phyloP scores from a whole-genome alignment of 352 stramenopile species.

The Globisporangium viniferum region DNA sequence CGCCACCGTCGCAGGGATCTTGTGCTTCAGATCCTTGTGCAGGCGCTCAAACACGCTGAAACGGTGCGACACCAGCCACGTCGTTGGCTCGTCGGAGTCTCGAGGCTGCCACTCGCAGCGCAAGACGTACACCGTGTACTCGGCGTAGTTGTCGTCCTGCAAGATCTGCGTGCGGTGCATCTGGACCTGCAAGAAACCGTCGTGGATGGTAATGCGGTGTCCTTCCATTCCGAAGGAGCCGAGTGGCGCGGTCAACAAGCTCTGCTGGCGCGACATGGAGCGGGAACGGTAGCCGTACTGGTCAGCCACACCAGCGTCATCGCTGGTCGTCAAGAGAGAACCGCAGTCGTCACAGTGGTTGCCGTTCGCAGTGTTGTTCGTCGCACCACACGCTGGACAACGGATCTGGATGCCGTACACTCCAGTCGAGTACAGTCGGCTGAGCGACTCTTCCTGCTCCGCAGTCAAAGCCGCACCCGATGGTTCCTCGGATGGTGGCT shows the following conservation, averaged over 20 bases:
- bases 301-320: conserved; percentile 39
- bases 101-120: conserved; percentile 81
- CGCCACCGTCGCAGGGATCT: conserved; percentile 62
- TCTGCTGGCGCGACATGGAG: conserved; percentile 57
- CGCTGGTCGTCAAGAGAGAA: conserved; percentile 77
- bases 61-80: conserved; percentile 70
- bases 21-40: conserved; percentile 75
- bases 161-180: conserved; percentile 85
- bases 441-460: conserved; percentile 83
- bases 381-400: conserved; percentile 79
- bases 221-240: conserved; percentile 79
- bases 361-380: conserved; percentile 86
- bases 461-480: conserved; percentile 66
- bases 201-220: conserved; percentile 78
- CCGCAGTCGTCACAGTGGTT: conserved; percentile 87
- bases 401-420: conserved; percentile 87
- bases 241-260: conserved; percentile 62
- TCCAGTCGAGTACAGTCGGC: conserved; percentile 66
- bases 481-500: conserved; percentile 53
- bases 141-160: conserved; percentile 87
- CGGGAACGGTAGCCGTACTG: conserved; percentile 62
- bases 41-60: conserved; percentile 72
- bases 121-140: conserved; percentile 89
- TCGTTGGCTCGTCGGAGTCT: conserved; percentile 43
- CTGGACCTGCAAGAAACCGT: conserved; percentile 80